Percentiles rank a stretch among this genome's conserved stretches.
Conservation (phyloP, 352 stramenopile genomes). For the Aphanomyces euteiches region DNA sequence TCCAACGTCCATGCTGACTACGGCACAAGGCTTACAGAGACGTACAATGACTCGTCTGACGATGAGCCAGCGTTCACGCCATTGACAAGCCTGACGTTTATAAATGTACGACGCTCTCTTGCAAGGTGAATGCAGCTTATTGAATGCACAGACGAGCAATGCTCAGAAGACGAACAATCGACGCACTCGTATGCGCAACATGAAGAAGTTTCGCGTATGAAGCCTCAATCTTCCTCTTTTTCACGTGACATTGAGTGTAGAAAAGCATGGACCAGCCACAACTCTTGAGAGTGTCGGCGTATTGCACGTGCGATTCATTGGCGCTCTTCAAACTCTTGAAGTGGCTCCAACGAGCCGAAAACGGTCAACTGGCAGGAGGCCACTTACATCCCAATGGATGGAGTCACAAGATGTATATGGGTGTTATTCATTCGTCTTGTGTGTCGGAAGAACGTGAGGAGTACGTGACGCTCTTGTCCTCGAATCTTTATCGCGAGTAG, state of each 20-base stretch:
- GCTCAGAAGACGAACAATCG: conserved; percentile 43
- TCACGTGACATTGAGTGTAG: background rate
- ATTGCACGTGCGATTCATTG: conserved; percentile 80
- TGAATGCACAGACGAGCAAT: conserved; percentile 44
- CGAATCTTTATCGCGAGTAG: conserved; percentile 6
- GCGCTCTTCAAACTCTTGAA: conserved; percentile 84
- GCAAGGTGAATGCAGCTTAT: conserved; percentile 27
- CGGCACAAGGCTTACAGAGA: conserved; percentile 47
- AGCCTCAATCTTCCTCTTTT: background rate
- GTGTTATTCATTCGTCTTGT: conserved; percentile 73
- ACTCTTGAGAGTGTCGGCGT: conserved; percentile 60
- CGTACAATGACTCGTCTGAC: conserved; percentile 42
- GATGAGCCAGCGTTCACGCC: conserved; percentile 38
- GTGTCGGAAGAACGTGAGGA: conserved; percentile 37
- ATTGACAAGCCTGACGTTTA: conserved; percentile 30
- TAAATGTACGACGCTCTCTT: conserved; percentile 6
- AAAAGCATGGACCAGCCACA: conserved; percentile 29
- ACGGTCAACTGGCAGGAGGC: conserved; percentile 62
- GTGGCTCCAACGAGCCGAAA: conserved; percentile 78
- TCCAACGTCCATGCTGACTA: conserved; percentile 46
- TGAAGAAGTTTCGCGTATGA: conserved; percentile 63
- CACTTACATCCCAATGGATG: conserved; percentile 76
- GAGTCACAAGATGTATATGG: conserved; percentile 86
- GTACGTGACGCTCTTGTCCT: background rate
- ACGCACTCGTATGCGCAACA: conserved; percentile 75